Base-by-base conservation (phyloP, 768 basidiomycete species). In the Tricholoma sp. region DNA sequence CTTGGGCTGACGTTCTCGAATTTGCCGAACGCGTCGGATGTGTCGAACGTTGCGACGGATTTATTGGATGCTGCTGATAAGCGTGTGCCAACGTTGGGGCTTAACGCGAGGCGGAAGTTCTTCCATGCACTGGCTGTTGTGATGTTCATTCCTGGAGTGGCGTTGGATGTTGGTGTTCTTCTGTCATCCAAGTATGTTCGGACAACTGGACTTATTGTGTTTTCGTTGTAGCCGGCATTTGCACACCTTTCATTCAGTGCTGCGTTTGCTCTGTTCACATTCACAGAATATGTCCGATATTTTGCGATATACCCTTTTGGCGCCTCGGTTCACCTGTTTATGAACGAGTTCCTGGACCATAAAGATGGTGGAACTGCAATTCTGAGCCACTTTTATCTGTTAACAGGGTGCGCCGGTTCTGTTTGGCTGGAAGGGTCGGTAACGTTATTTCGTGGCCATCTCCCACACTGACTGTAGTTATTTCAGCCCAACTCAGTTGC, bases 271-370 rank as follows among this genome's bases (percentile, higher is more conserved):
- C 71, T 93, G 61, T 98, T 99, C 76, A 91, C 86, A 21, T 98
- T 99, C 69, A 86, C 91, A 57, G 97, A 99, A 75, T 98, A 98
- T 75, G 83, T 98, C 61, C 91, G 97, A 57, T 99, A 98, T 72
- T 99, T 98, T 72, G 97, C 97, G 35, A 83, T 99, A 50, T 98
- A 97, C 74, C 97, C 97, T 3, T 91, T 98, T 64, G 94, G 94
- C 12, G 95, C 91, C 9, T 77, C 84, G 10, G 84, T 99, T 18
- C 97, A 99, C 72, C 75, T 98, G 55, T 99, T 99, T 72, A 86
- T 99, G 84, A 91, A 89, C 74, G 97, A 99, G 69, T 99, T 99
- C 67, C 76, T 98, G 69, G 97, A 99, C 73, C 81, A 88, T 64
- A 91, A 92, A 73, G 97, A 99, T 71, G 82, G 86, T 51, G 97